Evolutionary conservation across 2,329 filamentous ascomycete genomes (phyloP), one percentile per base, ranked within the genome.

Genomic region (Monilinia fructigena): DNA sequence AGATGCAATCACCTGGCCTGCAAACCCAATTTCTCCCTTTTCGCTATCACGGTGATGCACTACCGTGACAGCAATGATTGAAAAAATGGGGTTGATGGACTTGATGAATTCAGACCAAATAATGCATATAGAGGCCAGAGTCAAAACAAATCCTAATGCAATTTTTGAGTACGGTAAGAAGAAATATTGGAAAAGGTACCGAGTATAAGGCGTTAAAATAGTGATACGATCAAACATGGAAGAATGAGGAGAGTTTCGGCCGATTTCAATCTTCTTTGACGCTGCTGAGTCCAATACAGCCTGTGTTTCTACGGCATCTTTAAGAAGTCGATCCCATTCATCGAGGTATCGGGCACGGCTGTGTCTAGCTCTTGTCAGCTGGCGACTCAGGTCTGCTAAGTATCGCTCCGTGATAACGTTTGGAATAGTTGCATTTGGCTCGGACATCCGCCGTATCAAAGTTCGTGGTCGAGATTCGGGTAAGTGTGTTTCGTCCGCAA

Each of bases 71-170:
- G 83, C 84, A 69, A 91, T 85, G 52, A 89, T 82, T 1, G 93
- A 97, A 16, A 96, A 82, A 42, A 87, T 85, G 0, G 91, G 90
- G 28, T 90, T 86, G 60, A 92, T 84, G n/a, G 88, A 86, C 76
- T 95, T 96, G 78, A 97, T 86, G 65, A 97, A 80, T 80, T 99
- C 95, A 0, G 93, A 97, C 93, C 93, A 98, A 62, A 98, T 84
- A 68, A 99, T 90, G 72, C 88, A 91, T 60, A 86, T 82, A 0
- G 95, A 98, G 2, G 92, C 93, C 0, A 90, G 75, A 0, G 89
- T 84, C 28, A 96, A 83, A 66, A 95, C 74, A 1, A 80, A 79
- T n/a, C 91, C 92, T 6, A 90, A 77, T 10, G 81, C 75, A 55
- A 93, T 81, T 60, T 88, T 86, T 0, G 87, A 70, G 62, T 84